Percentiles rank a stretch among this genome's conserved stretches.
These are phyloP conservation scores for Paspalum vaginatum DNA, from an alignment of 176 grass and related monocot genomes.

Conservation along the genomic window DNA sequence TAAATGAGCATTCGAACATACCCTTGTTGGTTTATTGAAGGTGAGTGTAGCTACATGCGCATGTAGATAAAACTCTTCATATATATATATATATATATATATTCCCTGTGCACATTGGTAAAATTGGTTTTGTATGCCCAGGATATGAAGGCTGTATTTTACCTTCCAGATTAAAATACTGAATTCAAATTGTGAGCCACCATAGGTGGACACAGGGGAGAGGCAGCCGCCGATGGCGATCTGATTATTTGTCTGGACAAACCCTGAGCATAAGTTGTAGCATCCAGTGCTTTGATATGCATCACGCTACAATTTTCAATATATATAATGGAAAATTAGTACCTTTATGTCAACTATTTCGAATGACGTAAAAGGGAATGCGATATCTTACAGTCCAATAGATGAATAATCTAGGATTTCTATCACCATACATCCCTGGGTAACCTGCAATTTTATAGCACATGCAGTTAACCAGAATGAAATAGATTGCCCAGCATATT, in stretches of 20 bases:
- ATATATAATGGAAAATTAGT: conserved; percentile 28
- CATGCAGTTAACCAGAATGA: conserved; percentile 21
- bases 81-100: too few relatives aligned
- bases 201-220: conserved; percentile 59
- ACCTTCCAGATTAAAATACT: conserved; percentile 85
- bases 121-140: too few relatives aligned
- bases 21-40: too few relatives aligned
- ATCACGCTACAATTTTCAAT: conserved; percentile 59
- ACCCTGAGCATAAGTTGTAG: conserved; percentile 84
- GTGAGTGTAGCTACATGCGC: too few relatives aligned
- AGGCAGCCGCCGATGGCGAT: conserved; percentile 77
- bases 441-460: conserved; percentile 52
- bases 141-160: conserved; percentile 52
- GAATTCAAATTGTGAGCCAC: conserved; percentile 66
- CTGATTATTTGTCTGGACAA: conserved; percentile 77
- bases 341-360: background rate
- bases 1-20: too few relatives aligned
- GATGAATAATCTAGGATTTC: conserved; percentile 70
- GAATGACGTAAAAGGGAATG: background rate
- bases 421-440: conserved; percentile 72
- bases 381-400: conserved; percentile 76
- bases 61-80: too few relatives aligned
- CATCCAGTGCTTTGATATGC: conserved; percentile 73
- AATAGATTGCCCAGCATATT: background rate
- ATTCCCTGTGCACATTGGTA: too few relatives aligned